A percentile compares a stretch with the other conserved stretches of the same genome.
These are phyloP conservation scores for Periconia digitata DNA, from an alignment of 2,329 filamentous ascomycete species.

Conservation along the genomic window DNA sequence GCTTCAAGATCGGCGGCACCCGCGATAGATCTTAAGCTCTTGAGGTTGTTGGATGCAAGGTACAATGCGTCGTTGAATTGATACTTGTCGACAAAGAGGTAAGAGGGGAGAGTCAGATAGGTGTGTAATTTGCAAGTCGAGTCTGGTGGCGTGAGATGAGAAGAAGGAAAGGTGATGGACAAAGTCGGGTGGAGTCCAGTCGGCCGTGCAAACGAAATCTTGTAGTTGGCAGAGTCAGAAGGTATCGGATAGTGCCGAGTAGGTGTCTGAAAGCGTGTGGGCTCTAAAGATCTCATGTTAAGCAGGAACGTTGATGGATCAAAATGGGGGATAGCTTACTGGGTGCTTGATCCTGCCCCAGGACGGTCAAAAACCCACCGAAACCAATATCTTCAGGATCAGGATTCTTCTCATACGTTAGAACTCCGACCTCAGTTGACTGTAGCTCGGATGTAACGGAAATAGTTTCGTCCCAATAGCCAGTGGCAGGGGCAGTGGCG, in stretches of 20 bases:
- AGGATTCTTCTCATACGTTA: slow-evolving; percentile 65
- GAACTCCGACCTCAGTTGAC: slow-evolving; percentile 78
- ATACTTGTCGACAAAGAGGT: slow-evolving; percentile 84
- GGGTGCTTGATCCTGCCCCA: slow-evolving; percentile 72
- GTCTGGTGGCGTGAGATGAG: slow-evolving; percentile 49
- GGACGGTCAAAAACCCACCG: slow-evolving; percentile 74
- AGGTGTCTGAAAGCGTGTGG: slow-evolving; percentile 81
- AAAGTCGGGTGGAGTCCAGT: slow-evolving; percentile 84
- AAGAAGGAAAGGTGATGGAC: slow-evolving; percentile 65
- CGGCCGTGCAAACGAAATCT: slow-evolving; percentile 65
- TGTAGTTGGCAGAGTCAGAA: slow-evolving; percentile 61
- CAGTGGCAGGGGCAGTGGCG: slow-evolving; percentile 37
- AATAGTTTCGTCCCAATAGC: slow-evolving; percentile 52
- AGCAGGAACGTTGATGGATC: too few relatives aligned
- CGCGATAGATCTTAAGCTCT: slow-evolving; percentile 66
- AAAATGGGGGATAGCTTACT: slow-evolving; percentile 49
- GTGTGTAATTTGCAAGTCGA: slow-evolving; percentile 70
- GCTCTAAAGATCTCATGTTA: slow-evolving; percentile 53
- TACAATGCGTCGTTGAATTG: slow-evolving; percentile 78
- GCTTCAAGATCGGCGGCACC: slow-evolving; percentile 88
- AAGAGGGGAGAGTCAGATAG: slow-evolving; percentile 79
- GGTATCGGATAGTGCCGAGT: slow-evolving; percentile 72
- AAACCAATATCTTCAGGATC: slow-evolving; percentile 76
- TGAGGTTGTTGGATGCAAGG: slow-evolving; percentile 77
- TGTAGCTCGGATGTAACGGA: slow-evolving; percentile 40